Conservation (phyloP, 1,284 basidiomycete species). For the Entoloma clypeatum region DNA sequence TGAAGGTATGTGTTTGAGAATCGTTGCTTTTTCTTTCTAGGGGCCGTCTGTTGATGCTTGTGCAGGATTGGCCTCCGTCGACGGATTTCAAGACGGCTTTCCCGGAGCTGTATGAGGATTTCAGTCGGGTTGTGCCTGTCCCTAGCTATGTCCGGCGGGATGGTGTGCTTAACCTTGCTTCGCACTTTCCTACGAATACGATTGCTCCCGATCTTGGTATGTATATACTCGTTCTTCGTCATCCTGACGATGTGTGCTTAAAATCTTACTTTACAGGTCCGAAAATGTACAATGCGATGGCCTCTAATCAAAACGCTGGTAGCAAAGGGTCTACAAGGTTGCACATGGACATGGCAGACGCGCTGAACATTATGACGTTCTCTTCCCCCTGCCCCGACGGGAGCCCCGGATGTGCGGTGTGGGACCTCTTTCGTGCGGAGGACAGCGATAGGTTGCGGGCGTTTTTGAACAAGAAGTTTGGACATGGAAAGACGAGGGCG, state of each 20-base stretch:
- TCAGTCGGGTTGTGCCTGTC: conserved; percentile 77
- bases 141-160: conserved; percentile 87
- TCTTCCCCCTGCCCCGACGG: conserved; percentile 61
- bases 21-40: not conserved
- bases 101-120: conserved; percentile 87
- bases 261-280: conserved; percentile 45
- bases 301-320: conserved; percentile 55
- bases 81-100: conserved; percentile 81
- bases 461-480: conserved; percentile 65
- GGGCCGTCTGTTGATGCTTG: not conserved
- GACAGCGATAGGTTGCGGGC: conserved; percentile 77
- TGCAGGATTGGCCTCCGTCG: conserved; percentile 87
- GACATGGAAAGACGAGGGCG: conserved; percentile 28
- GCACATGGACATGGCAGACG: conserved; percentile 97
- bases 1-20: conserved; percentile 56
- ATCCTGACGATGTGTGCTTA: conserved; percentile 9
- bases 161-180: conserved; percentile 83
- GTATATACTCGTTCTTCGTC: conserved; percentile 35
- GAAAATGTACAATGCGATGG: conserved; percentile 80
- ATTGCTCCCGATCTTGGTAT: conserved; percentile 83
- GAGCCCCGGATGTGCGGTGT: conserved; percentile 77
- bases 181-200: conserved; percentile 82
- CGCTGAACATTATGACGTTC: conserved; percentile 88
- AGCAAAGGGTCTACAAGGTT: conserved; percentile 82
- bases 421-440: conserved; percentile 86